Evolutionary conservation across 1,284 basidiomycete species (phyloP), one percentile per base, ranked within the genome.

Genomic region (Megacollybia platyphylla): DNA sequence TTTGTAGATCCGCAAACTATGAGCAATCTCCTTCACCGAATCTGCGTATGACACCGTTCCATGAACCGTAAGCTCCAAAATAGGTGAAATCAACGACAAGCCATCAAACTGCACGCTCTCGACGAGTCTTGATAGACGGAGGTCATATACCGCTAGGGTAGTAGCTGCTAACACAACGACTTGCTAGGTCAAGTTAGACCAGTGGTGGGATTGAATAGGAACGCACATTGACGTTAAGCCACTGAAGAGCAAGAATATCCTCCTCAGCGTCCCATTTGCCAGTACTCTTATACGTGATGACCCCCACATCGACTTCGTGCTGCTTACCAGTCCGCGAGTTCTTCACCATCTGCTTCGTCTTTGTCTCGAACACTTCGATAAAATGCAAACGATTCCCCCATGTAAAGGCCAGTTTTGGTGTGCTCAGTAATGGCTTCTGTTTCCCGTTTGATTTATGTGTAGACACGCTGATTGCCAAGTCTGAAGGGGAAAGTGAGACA

Each of bases 1-100:
- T 54, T 93, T 92, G 61, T 94, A 88, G 2, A 79, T 68, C 17
- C 79, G 70, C 37, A 94, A 61, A 54, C 89, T 90, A 54, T 87
- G 84, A 4, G 73, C 65, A 26, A 89, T 63, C 47, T 79, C 69
- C 42, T 64, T 59, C 5, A 73, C 62, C 8, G 72, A 67, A 42
- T 73, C 71, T 1, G 62, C 51, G 48, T 74, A 73, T 2, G 71
- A 59, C 9, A 69, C 50, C 7, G 66, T 59, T 9, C 71, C 70
- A 44, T 70, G 66, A 1, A 61, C 56, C 1, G 72, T 74, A 28
- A 64, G 62, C 20, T 60, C 54, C 38, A 75, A 61, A 5, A 71
- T 67, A 4, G 75, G 73, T 4, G 76, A 76, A 24, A 76, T 60
- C 30, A 85, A 60, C 0, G 65, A 61, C 39, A 71, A 59, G 0